Base-by-base conservation (phyloP, 2,329 filamentous ascomycete species). In the Diaporthe helianthi region DNA sequence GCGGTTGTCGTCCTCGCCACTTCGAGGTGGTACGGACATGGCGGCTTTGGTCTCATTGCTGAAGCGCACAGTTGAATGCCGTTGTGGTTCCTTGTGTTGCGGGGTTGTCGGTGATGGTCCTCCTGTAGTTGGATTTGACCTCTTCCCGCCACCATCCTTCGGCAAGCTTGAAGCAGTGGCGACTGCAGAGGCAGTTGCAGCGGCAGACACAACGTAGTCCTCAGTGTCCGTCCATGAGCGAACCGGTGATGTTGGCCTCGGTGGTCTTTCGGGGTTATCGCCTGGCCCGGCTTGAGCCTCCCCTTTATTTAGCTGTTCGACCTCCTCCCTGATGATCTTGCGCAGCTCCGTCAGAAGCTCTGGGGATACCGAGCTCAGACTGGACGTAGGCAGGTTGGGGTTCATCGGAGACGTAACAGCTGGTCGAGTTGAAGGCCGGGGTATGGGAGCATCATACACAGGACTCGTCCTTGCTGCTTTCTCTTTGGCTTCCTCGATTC, bases 301-400 rank as follows among this genome's bases (percentile, higher is more conserved):
- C 1, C 63, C 69, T n/a, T 69, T 67, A 38, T 54, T 69, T 22
- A 71, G 31, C 47, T 65, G 54, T 44, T 71, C 67, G 26, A 71
- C 51, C 47, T 76, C 75, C 46, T 75, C 73, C 33, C 73, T 71
- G 53, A 76, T 73, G 17, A 74, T 73, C 60, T 71, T 73, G n/a
- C 71, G 70, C 58, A 75, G 33, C 29, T 75, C 73, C 15, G 67
- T 69, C 41, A 74, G 26, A 46, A 73, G 65, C 24, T 73, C 67
- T 4, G 73, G 69, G 1, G 74, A 65, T 38, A 71, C 61, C 17
- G 69, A 52, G 26, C 36, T 67, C 31, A 65, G 19, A n/a, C 52
- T 63, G 13, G 58, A 36, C 41, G 55, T 47, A 1, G 67, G 41
- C 29, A 55, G 31, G 24, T 67, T 38, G 44, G 52, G 46, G 2